These are phyloP conservation scores for Cryptococcus sp. DNA, from an alignment of 1,284 basidiomycete species.

Conservation along the genomic window DNA sequence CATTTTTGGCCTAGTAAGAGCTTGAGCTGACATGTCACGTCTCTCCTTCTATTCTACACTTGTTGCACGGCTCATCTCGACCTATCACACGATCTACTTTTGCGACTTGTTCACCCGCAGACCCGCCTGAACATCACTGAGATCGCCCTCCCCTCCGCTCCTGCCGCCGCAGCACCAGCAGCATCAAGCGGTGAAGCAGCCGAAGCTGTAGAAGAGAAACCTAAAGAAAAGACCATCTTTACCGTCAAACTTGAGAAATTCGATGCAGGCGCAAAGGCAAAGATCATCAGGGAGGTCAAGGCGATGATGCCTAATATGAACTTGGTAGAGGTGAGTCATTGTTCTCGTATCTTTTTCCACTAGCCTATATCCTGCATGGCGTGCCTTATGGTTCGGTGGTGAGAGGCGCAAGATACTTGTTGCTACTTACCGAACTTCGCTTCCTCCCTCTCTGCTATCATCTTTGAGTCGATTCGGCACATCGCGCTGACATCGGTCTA, in stretches of 20 bases:
- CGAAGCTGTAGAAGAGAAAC: constrained; percentile 74
- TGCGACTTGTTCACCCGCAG: constrained; percentile 54
- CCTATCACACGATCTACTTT: neutral
- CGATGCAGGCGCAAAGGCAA: constrained; percentile 86
- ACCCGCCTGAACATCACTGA: constrained; percentile 95
- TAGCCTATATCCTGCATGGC: too few relatives aligned
- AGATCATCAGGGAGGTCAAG: constrained; percentile 98
- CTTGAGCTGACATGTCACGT: too few relatives aligned
- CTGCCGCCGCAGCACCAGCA: constrained; percentile 62
- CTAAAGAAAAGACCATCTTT: constrained; percentile 98
- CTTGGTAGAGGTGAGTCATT: constrained; percentile 81
- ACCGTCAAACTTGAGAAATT: constrained; percentile 92
- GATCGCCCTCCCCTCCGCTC: constrained; percentile 85
- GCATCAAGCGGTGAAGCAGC: constrained; percentile 61
- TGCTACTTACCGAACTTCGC: too few relatives aligned
- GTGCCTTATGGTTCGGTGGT: too few relatives aligned
- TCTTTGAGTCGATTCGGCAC: too few relatives aligned
- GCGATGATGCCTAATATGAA: constrained; percentile 90
- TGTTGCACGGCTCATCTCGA: too few relatives aligned
- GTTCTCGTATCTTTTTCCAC: too few relatives aligned
- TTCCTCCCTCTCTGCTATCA: too few relatives aligned
- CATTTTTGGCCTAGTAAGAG: too few relatives aligned
- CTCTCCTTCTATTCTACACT: too few relatives aligned
- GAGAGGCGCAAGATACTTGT: too few relatives aligned
- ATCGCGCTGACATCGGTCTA: constrained; percentile 2